Conservation (phyloP, 2,329 filamentous ascomycete species). For the Sporothrix humicola region DNA sequence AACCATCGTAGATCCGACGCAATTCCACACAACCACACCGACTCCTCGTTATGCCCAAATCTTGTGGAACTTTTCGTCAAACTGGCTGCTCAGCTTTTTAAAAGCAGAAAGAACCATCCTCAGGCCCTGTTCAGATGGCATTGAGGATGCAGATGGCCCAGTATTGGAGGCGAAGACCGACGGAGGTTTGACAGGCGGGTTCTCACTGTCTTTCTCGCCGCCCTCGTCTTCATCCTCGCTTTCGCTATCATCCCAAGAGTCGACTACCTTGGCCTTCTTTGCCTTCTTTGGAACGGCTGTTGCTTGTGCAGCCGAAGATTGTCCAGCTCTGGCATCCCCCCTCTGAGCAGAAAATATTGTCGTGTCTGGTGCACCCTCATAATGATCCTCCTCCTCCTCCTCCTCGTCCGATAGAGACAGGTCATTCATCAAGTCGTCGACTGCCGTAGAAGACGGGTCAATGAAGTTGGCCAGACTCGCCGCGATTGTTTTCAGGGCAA, state of each 20-base stretch:
- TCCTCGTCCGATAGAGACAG: constrained; percentile 48
- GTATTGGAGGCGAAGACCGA: not conserved
- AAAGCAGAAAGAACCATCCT: not conserved
- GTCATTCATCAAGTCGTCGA: constrained; percentile 46
- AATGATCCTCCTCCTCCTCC: constrained; percentile 43
- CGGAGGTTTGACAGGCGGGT: too few relatives aligned
- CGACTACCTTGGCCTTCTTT: constrained; percentile 40
- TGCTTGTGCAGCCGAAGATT: not conserved
- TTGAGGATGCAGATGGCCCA: not conserved
- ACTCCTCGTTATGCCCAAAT: not conserved
- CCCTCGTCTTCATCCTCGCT: not conserved
- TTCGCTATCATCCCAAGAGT: constrained; percentile 16
- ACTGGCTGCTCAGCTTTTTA: not conserved
- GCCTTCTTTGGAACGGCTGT: constrained; percentile 37
- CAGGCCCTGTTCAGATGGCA: not conserved
- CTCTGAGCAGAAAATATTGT: not conserved
- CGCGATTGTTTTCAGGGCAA: constrained; percentile 72
- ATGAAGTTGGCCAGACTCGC: constrained; percentile 66
- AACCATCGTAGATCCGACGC: not conserved
- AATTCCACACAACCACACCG: not conserved
- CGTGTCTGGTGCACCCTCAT: constrained; percentile 39
- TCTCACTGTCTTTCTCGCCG: too few relatives aligned
- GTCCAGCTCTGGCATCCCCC: too few relatives aligned
- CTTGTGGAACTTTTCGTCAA: not conserved
- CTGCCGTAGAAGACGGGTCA: constrained; percentile 52